phyloP scores from a whole-genome alignment of 768 basidiomycete genomes.

The Serendipita vermifera region DNA sequence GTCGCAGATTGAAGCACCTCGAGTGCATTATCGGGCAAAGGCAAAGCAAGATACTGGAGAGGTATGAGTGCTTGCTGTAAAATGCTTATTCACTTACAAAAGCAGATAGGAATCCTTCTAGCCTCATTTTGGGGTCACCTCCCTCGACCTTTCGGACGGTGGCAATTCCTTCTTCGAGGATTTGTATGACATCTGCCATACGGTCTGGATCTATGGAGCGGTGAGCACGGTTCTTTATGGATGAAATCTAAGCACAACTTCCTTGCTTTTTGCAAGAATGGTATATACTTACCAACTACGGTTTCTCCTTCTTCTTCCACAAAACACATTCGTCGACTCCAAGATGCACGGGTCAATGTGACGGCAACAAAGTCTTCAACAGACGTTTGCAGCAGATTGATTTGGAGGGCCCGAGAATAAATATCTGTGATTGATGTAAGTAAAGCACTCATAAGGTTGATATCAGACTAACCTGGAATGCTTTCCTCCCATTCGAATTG shows the following conservation, averaged over 20 bases:
- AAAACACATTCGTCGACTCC: conserved; percentile 35
- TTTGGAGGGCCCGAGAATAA: conserved; percentile 43
- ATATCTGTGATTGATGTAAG: conserved; percentile 32
- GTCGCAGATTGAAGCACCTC: conserved; percentile 51
- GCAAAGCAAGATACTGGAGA: conserved; percentile 17
- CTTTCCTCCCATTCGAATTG: too few relatives aligned
- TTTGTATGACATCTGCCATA: conserved; percentile 26
- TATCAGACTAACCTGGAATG: too few relatives aligned
- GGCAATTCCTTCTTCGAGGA: conserved; percentile 42
- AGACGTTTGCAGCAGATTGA: conserved; percentile 42
- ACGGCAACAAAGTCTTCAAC: conserved; percentile 53
- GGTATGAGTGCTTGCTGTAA: too few relatives aligned
- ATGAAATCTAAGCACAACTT: too few relatives aligned
- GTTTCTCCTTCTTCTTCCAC: conserved; percentile 20
- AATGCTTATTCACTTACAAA: too few relatives aligned
- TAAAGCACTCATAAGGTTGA: too few relatives aligned
- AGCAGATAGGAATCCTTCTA: not conserved
- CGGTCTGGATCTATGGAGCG: not conserved
- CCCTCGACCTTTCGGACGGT: conserved; percentile 1
- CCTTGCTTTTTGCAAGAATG: too few relatives aligned
- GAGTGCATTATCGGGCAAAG: conserved; percentile 18
- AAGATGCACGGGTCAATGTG: conserved; percentile 44
- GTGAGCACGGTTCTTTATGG: conserved; percentile 13
- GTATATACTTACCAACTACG: conserved; percentile 34
- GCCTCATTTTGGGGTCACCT: conserved; percentile 8